Conservation (phyloP, 2,329 filamentous ascomycete genomes). For the Penicillium sp. region DNA sequence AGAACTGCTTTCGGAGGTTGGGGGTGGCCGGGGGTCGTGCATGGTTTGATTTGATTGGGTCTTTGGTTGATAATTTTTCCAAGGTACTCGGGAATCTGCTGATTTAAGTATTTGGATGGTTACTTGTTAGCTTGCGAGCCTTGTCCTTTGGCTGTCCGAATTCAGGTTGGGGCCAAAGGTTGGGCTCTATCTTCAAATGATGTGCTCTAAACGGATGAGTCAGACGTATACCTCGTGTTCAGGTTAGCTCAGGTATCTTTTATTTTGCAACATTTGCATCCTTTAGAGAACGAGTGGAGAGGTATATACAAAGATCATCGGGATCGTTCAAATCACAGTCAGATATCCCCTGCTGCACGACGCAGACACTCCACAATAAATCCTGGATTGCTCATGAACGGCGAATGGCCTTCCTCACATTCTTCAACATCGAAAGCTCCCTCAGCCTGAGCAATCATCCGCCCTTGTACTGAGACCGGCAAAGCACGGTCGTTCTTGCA, state of each 20-base stretch:
- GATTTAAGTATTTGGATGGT: neutral
- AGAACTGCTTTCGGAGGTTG: conserved; percentile 1
- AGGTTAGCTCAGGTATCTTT: no score
- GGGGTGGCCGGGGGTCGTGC: neutral
- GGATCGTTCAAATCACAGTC: neutral
- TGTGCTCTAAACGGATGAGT: neutral
- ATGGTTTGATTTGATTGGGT: neutral
- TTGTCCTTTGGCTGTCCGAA: neutral
- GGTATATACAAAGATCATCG: neutral
- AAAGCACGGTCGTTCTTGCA: conserved; percentile 30
- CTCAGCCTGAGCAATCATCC: conserved; percentile 29
- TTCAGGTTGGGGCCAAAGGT: neutral
- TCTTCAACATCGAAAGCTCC: conserved; percentile 27
- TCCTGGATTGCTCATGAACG: conserved; percentile 28
- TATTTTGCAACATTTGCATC: no score
- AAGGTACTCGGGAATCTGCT: neutral
- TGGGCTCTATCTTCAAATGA: neutral
- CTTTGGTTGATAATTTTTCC: neutral
- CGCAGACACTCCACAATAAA: conserved; percentile 27
- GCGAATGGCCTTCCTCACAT: conserved; percentile 31
- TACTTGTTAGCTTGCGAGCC: neutral
- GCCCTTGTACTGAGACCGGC: conserved; percentile 18
- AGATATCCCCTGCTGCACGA: conserved; percentile 24
- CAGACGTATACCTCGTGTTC: no score
- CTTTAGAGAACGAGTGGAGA: neutral